Evolutionary conservation across 108 stramenopile species (phyloP).

Genomic region (Cyclotella choctawhatcheeana): DNA sequence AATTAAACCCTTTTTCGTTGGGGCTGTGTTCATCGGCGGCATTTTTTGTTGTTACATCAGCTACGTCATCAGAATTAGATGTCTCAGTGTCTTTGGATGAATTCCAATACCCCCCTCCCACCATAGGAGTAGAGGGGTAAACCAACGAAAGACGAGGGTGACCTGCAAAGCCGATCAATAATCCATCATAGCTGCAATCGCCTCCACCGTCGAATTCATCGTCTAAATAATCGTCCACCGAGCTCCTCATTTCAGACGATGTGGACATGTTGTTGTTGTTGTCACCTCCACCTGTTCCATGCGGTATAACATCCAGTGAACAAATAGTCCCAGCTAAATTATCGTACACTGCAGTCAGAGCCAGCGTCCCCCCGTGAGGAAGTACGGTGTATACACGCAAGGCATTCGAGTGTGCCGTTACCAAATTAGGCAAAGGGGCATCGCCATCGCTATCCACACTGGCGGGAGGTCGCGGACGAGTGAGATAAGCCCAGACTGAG

Average conservation of each 20-base stretch:
- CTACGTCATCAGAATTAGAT: neutral
- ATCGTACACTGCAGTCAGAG: conserved; percentile 59
- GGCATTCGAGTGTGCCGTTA: conserved; percentile 81
- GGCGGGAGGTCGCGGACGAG: conserved; percentile 43
- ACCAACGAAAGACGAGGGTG: conserved; percentile 71
- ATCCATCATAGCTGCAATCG: conserved; percentile 36
- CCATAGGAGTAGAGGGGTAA: conserved; percentile 52
- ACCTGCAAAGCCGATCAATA: conserved; percentile 83
- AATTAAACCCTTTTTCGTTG: neutral
- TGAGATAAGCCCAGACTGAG: conserved; percentile 79
- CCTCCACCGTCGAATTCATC: conserved; percentile 23
- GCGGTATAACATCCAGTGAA: conserved; percentile 59
- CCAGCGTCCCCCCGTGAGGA: conserved; percentile 60
- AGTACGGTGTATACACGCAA: conserved; percentile 66
- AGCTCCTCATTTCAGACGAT: neutral
- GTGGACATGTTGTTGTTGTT: neutral
- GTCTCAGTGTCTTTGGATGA: neutral
- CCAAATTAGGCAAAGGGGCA: conserved; percentile 67
- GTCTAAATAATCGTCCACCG: neutral
- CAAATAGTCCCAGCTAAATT: conserved; percentile 79
- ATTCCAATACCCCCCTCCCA: conserved; percentile 20
- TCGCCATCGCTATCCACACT: conserved; percentile 4
- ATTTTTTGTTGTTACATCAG: neutral
- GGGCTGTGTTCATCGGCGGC: neutral
- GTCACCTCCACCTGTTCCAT: conserved; percentile 27